Evolutionary conservation across 768 basidiomycete genomes (phyloP), one percentile per base, ranked within the genome.

Genomic region (Naganishia randhawae): DNA sequence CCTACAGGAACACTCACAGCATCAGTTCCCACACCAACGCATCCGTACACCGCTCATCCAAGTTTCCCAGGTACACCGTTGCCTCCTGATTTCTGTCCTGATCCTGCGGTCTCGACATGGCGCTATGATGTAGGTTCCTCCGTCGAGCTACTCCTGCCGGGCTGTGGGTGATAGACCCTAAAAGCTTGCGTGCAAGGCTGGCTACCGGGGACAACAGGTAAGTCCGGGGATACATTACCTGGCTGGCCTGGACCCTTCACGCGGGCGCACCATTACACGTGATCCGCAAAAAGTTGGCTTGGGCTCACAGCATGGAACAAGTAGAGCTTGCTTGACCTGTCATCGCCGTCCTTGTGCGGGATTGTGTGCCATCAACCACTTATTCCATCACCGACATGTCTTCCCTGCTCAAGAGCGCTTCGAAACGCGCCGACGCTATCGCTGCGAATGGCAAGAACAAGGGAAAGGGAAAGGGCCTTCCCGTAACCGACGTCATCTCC

Each of bases 21-120:
- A 99, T 98, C 53, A 99, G 82, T 83, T 98, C 95, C 95, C 95
- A 98, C 64, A 98, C 84, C 66, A 98, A 84, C 35, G 94, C 91
- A 79, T 98, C 95, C 11, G 90, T 85, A 75, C 90, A 92, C 66
- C 92, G 85, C 80, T 98, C 96, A 78, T 98, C 95, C 32, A 99
- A 85, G 78, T 99, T 98, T 57, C 95, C 95, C 71, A 92, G 81
- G 76, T 93, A 93, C 2, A 92, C 90, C 0, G 91, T 93, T 3
- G 91, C 91, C 76, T 92, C 91, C 77, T 92, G 91, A 76, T 92
- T 92, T 73, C 90, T 85, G 81, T 93, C 91, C 66, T 72, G 70
- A 79, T 92, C 90, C 78, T 90, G 89, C 63, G 88, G 87, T 68
- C 89, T 41, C 37, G 64, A 65, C 66, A 67, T 67, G 0, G 33